Base-by-base conservation (phyloP, 2,329 filamentous ascomycete genomes). In the Cercospora citrullina region DNA sequence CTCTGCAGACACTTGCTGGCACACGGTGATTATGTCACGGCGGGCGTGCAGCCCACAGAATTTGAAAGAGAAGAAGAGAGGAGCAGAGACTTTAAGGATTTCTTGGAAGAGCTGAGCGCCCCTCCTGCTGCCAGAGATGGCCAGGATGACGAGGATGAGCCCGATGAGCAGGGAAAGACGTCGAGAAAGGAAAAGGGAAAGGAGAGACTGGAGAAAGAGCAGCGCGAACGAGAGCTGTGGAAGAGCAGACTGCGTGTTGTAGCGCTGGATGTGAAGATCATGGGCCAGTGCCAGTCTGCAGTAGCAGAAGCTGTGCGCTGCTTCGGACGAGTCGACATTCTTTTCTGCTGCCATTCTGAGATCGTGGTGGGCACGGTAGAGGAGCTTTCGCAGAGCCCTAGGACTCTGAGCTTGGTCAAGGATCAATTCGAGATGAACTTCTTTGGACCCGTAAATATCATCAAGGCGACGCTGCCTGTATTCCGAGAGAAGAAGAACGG, bases 371-470 rank as follows among this genome's bases (percentile, higher is more conserved):
- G 94, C 48, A 91, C 93, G 0, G 91, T 98, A 7, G 95, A 98
- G 80, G 95, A 99, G 79, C 84, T 97, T 28, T 89, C 90, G 0
- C 90, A 91, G 31, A 90, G 86, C 26, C 85, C 86, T 4, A 86
- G 89, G 53, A 93, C 92, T 1, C 86, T 90, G 73, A 93, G 90
- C 67, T 86, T 97, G 18, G 90, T 96, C 39, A 88, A 91, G 69
- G 92, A 96, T 76, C 94, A 97, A 78, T 97, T 98, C 78, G 94
- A 98, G 79, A 89, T 89, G 71, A 93, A 96, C 75, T 98, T 96
- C 84, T 98, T 98, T 79, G 93, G 92, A 0, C 93, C 96, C 67
- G 90, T 98, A 79, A 98, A 98, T 80, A 92, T 96, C 77, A 96
- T 98, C 82, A 96, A 95, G 79, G 91, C 94, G 14, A 86, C 89